Percentiles rank a stretch among this genome's conserved stretches.
Evolutionary conservation across 495 filamentous ascomycete species (phyloP).

Genomic region (Penicillium chermesinum): DNA sequence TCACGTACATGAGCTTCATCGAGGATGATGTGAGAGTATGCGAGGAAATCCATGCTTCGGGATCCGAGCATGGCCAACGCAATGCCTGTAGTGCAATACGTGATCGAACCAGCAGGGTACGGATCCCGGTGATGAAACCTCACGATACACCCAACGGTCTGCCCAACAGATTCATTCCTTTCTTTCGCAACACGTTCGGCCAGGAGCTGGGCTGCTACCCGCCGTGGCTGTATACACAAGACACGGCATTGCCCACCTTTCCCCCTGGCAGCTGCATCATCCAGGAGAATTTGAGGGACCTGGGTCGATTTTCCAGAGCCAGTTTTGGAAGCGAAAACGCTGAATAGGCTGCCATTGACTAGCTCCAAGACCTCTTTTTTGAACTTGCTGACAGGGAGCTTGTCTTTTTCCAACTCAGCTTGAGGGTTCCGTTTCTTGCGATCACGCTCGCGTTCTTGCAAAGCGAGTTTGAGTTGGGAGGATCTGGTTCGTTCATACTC

Average conservation of each 20-base stretch:
- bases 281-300: constrained; percentile 55
- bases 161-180: constrained; percentile 42
- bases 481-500: neutral
- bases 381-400: constrained; percentile 47
- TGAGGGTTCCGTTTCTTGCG: too few relatives aligned
- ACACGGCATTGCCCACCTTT: constrained; percentile 19
- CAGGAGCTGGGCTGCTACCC: constrained; percentile 52
- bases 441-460: neutral
- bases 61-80: constrained; percentile 42
- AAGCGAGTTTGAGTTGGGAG: neutral
- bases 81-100: constrained; percentile 56
- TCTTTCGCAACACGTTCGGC: constrained; percentile 52
- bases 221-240: constrained; percentile 54
- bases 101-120: constrained; percentile 37
- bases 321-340: constrained; percentile 53
- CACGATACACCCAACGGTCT: constrained; percentile 51
- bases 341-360: constrained; percentile 44
- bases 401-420: constrained; percentile 2
- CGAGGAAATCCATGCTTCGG: constrained; percentile 34
- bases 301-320: constrained; percentile 60
- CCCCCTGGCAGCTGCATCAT: constrained; percentile 37
- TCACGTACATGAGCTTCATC: constrained; percentile 61
- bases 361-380: constrained; percentile 40
- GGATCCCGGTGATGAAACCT: constrained; percentile 40
- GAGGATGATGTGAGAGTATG: constrained; percentile 52